phyloP scores from a whole-genome alignment of 495 filamentous ascomycete species.

The Aspergillus campestris region DNA sequence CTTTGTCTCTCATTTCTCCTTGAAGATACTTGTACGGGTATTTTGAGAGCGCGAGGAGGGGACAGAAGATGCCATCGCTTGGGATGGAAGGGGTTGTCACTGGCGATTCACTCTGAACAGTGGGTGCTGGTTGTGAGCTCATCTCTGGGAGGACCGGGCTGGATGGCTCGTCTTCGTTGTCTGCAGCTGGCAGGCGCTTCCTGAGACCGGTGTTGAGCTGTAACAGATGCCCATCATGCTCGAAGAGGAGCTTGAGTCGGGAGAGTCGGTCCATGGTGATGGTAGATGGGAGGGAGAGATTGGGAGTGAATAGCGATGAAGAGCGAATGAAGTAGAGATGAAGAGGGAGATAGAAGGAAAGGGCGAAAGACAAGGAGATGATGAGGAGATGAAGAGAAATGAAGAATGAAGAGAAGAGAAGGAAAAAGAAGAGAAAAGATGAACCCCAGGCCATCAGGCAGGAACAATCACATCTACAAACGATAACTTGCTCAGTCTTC shows the following conservation, averaged over 20 bases:
- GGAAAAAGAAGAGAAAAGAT: conserved; percentile 1
- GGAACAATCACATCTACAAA: too few species aligned
- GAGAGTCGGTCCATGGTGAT: conserved; percentile 14
- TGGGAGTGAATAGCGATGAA: conserved; percentile 2
- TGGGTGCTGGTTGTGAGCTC: not conserved
- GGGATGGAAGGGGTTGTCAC: not conserved
- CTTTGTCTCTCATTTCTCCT: conserved; percentile 32
- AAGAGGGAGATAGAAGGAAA: not conserved
- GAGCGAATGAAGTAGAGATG: not conserved
- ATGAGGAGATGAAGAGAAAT: not conserved
- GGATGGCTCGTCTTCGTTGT: not conserved
- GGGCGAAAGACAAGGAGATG: not conserved
- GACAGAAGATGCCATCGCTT: conserved; percentile 43
- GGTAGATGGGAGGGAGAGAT: not conserved
- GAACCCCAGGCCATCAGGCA: not conserved
- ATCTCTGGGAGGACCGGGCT: too few species aligned
- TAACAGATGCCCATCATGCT: conserved; percentile 12
- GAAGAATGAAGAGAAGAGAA: not conserved
- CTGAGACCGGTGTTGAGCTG: conserved; percentile 15
- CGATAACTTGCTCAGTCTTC: too few species aligned
- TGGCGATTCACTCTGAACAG: not conserved
- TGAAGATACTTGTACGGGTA: conserved; percentile 55
- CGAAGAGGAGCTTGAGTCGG: conserved; percentile 21
- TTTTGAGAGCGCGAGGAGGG: conserved; percentile 47
- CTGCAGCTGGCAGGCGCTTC: not conserved